Base-by-base conservation (phyloP, 768 basidiomycete species). In the Leucogyrophana mollusca region DNA sequence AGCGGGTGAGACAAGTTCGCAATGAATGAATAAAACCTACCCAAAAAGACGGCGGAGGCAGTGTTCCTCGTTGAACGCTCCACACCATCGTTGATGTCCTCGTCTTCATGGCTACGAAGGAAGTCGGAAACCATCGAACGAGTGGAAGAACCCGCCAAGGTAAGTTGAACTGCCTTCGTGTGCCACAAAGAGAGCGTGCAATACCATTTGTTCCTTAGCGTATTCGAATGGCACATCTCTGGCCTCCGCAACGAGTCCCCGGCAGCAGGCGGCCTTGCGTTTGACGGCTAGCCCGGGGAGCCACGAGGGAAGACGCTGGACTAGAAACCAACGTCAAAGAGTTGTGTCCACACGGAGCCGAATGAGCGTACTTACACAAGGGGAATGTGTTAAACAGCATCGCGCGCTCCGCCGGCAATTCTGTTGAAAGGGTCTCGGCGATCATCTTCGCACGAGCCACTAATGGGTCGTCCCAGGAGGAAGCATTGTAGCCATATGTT, bases 261-360 rank as follows among this genome's bases (percentile, higher is more conserved):
- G 43, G 27, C 50, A 51, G 16, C 7, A 22, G 4, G 25, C 7
- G 4, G 46, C 50, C 16, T 7, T 18, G 7, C 11, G 9, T 34
- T 43, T 51, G 43, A 54, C 47, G 17, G 49, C 43, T 11, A 44
- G 32, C 9, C 53, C 53, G 13, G 50, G 50, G 17, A 54, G 36
- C 53, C 53, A 54, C 4, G 45, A 40, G 2, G 50, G 53, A 22
- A 54, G 39, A 38, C 45, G 22, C 41, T 38, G n/a, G 23, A 54
- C 46, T 54, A 27, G n/a, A n/a, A n/a, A n/a, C n/a, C 14, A 14
- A 36, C 35, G 34, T 9, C 30, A 25, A n/a, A 5, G 16, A 40
- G 14, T 9, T 13, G 9, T 22, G 13, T 11, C 11, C 9, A 2
- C 9, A 20, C 14, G 4, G 17, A 42, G 17, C 4, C 16, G 34